Evolutionary conservation across 352 stramenopile genomes (phyloP).

Genomic region (Blastocystis sp.): DNA sequence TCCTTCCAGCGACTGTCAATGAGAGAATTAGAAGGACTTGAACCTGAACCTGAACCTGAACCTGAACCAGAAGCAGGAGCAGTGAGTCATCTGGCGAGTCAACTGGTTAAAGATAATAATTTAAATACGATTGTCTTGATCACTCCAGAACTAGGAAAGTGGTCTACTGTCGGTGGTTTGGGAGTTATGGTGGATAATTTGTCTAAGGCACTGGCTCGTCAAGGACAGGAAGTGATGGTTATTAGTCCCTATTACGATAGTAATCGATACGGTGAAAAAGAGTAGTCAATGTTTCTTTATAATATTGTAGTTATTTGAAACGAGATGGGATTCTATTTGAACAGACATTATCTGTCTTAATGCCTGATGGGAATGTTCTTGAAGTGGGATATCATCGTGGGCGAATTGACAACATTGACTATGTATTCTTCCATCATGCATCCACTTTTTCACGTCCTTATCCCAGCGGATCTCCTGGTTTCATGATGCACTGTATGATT

Average conservation of each 20-base stretch:
- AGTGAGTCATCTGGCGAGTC: not conserved
- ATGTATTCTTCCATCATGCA: conserved; percentile 63
- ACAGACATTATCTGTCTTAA: conserved; percentile 29
- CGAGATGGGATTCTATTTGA: conserved; percentile 62
- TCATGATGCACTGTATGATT: conserved; percentile 49
- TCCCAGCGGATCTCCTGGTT: conserved; percentile 35
- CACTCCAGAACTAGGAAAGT: conserved; percentile 64
- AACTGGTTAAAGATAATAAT: not conserved
- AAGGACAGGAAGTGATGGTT: conserved; percentile 58
- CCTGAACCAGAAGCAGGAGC: too few relatives aligned
- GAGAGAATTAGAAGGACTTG: not conserved
- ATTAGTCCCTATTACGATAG: conserved; percentile 63
- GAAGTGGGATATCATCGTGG: conserved; percentile 62
- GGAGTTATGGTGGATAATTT: conserved; percentile 64
- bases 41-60: not conserved
- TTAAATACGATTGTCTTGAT: conserved; percentile 62
- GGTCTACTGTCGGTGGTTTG: conserved; percentile 63
- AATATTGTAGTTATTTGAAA: conserved; percentile 56
- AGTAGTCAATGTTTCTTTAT: not conserved
- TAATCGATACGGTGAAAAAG: conserved; percentile 58
- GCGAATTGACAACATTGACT: not conserved
- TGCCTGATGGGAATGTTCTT: conserved; percentile 19
- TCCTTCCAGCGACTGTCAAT: not conserved
- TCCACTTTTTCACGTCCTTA: conserved; percentile 61
- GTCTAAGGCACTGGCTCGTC: conserved; percentile 53